A percentile compares a stretch with the other conserved stretches of the same genome.
Evolutionary conservation across 2,329 filamentous ascomycete species (phyloP).

Genomic region (Penicillium sp.): DNA sequence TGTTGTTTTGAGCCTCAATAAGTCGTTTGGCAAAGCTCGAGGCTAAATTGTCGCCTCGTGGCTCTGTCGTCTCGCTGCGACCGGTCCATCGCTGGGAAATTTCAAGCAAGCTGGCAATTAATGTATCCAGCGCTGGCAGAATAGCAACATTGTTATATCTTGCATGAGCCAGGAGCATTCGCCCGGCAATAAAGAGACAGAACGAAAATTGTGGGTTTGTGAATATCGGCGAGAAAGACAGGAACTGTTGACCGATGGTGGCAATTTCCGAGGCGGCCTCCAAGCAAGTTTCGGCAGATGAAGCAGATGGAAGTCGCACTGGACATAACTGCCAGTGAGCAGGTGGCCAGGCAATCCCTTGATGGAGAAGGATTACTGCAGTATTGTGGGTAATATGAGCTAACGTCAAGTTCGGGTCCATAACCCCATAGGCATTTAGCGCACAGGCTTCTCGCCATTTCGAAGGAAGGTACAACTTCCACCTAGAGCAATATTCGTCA

Average conservation of each 20-base stretch:
- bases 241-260: constrained; percentile 46
- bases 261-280: constrained; percentile 49
- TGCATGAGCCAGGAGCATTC: constrained; percentile 44
- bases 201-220: constrained; percentile 45
- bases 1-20: constrained; percentile 12
- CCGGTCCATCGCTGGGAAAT: constrained; percentile 44
- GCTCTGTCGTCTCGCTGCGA: constrained; percentile 6
- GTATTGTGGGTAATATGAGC: constrained; percentile 54
- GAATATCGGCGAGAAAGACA: constrained; percentile 33
- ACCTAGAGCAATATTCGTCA: neutral
- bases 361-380: constrained; percentile 52
- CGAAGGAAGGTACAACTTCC: constrained; percentile 32
- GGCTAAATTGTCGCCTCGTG: constrained; percentile 15
- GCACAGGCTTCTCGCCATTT: constrained; percentile 36
- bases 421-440: constrained; percentile 35
- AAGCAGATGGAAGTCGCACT: constrained; percentile 45
- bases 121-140: constrained; percentile 31
- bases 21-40: constrained; percentile 21
- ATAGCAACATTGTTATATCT: constrained; percentile 33
- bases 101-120: constrained; percentile 36
- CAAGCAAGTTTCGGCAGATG: constrained; percentile 53
- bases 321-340: constrained; percentile 30
- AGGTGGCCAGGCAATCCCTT: constrained; percentile 46
- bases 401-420: constrained; percentile 53
- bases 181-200: constrained; percentile 48